Evolutionary conservation across 345 rosid species (phyloP).

Genomic region (Salix dunnii): DNA sequence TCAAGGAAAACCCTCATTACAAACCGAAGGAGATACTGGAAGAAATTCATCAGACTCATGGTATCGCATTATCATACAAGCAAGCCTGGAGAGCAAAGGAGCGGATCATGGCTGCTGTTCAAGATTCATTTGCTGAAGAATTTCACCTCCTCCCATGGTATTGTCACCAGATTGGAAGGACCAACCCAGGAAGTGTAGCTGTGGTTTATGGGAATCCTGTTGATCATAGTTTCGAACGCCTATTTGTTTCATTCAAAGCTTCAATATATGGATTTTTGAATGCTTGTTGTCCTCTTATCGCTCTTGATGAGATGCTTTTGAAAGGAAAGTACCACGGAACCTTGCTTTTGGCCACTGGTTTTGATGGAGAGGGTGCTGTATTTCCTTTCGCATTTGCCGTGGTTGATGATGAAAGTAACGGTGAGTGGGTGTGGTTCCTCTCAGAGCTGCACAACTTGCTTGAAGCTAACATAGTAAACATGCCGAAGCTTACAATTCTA

Average conservation of each 20-base stretch:
- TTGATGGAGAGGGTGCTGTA: constrained; percentile 25
- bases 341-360: constrained; percentile 25
- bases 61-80: constrained; percentile 87
- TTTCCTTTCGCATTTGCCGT: constrained; percentile 26
- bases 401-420: constrained; percentile 19
- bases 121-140: constrained; percentile 21
- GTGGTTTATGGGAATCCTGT: constrained; percentile 15
- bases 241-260: constrained; percentile 23
- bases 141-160: constrained; percentile 19
- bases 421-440: constrained; percentile 26
- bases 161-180: constrained; percentile 19
- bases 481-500: constrained; percentile 27
- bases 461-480: constrained; percentile 23
- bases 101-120: constrained; percentile 18
- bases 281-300: constrained; percentile 21
- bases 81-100: constrained; percentile 99
- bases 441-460: constrained; percentile 21
- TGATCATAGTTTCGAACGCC: constrained; percentile 20
- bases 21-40: constrained; percentile 95
- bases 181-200: constrained; percentile 29
- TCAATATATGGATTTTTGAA: constrained; percentile 26
- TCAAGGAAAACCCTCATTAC: constrained; percentile 79
- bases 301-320: constrained; percentile 13
- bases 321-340: constrained; percentile 39
- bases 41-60: constrained; percentile 85